Percentiles rank a stretch among this genome's conserved stretches.
phyloP scores from a whole-genome alignment of 768 basidiomycete species.

The Phlegmacium glaucopus region DNA sequence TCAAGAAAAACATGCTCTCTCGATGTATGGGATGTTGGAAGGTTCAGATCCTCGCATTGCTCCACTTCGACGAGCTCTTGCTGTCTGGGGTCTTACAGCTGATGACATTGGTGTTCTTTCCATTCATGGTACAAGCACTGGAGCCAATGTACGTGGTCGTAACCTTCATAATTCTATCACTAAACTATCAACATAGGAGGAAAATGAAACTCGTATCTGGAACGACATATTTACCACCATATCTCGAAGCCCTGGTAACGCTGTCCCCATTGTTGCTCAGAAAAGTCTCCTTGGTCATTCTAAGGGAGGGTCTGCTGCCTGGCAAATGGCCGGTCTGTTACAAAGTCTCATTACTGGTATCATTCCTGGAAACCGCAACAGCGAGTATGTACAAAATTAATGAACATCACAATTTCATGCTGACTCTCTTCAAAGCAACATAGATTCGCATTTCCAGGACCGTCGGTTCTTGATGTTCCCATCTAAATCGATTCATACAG shows the following conservation, averaged over 20 bases:
- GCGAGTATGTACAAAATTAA: conserved; percentile 64
- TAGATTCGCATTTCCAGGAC: conserved; percentile 89
- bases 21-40: conserved; percentile 93
- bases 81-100: conserved; percentile 92
- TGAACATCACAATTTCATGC: neutral
- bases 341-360: conserved; percentile 84
- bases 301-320: conserved; percentile 98
- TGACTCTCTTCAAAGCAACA: conserved; percentile 55
- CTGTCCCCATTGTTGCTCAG: conserved; percentile 96
- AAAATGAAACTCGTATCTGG: conserved; percentile 97
- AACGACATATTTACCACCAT: conserved; percentile 91
- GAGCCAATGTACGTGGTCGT: conserved; percentile 58
- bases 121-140: conserved; percentile 87
- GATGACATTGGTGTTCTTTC: conserved; percentile 92
- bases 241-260: conserved; percentile 89
- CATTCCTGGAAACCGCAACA: conserved; percentile 93
- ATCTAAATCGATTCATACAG: conserved; percentile 92
- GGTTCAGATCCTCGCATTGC: conserved; percentile 82
- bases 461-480: conserved; percentile 95
- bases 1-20: conserved; percentile 92
- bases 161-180: conserved; percentile 4
- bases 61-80: conserved; percentile 92
- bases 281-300: conserved; percentile 97
- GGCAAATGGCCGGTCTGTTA: conserved; percentile 91
- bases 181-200: conserved; percentile 53